A percentile compares a stretch with the other conserved stretches of the same genome.
These are phyloP conservation scores for Pseudoscleropodium purum DNA, from an alignment of 225 moss, liverwort and hornwort genomes.

Conservation along the genomic window DNA sequence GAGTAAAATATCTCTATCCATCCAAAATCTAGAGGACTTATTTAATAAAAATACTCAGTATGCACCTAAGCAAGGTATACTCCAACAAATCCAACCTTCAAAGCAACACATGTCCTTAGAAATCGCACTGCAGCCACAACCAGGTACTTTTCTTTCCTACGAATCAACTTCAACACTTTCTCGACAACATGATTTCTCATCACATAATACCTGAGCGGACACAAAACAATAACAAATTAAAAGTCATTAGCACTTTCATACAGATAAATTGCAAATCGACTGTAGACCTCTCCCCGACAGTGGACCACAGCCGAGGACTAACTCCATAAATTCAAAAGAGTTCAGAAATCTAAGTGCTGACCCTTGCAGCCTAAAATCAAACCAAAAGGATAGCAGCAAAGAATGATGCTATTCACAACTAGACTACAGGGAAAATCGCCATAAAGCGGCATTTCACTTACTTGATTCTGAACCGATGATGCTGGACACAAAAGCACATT, in stretches of 20 bases:
- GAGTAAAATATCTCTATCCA: background rate
- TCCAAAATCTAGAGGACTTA: background rate
- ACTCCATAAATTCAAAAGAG: background rate
- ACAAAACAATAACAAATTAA: background rate
- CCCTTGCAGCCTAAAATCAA: background rate
- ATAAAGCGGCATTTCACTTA: slow-evolving; percentile 19
- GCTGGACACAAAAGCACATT: slow-evolving; percentile 97
- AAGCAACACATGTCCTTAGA: slow-evolving; percentile 80
- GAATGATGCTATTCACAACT: background rate
- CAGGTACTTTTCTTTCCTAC: slow-evolving; percentile 92
- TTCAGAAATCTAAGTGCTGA: background rate
- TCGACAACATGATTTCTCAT: slow-evolving; percentile 97
- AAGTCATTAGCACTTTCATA: background rate
- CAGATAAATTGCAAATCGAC: background rate
- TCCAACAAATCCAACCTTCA: slow-evolving; percentile 66
- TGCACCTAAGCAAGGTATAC: slow-evolving; percentile 25
- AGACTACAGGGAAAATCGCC: background rate
- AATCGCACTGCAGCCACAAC: slow-evolving; percentile 99
- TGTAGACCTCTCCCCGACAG: background rate
- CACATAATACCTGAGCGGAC: slow-evolving; percentile 70
- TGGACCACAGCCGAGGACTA: background rate
- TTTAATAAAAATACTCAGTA: background rate
- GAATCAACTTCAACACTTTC: slow-evolving; percentile 89
- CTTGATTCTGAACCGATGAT: slow-evolving; percentile 98
- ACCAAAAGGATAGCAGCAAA: background rate